These are phyloP conservation scores for Zygoascus flipseniorum DNA, from an alignment of 805 yeast species.

Conservation along the genomic window DNA sequence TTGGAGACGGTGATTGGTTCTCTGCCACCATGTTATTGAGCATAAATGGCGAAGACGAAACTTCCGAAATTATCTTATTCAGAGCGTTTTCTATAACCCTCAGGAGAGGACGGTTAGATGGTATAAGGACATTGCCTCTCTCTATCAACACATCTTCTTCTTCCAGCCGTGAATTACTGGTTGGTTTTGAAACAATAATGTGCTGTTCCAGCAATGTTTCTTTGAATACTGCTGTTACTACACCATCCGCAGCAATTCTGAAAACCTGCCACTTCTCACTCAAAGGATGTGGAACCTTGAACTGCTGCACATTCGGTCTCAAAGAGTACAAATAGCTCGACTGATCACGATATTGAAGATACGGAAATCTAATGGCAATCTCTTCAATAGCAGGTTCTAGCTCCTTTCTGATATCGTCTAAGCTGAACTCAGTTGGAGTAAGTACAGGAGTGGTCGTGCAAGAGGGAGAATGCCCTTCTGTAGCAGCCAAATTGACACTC, in stretches of 20 bases:
- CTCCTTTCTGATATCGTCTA: conserved; percentile 26
- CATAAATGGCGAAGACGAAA: conserved; percentile 4
- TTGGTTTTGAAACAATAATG: conserved; percentile 2
- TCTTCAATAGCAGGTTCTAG: conserved; percentile 27
- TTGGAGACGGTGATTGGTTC: background rate
- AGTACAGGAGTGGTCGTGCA: background rate
- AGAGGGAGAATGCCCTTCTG: background rate
- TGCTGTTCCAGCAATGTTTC: conserved; percentile 12
- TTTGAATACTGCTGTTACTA: conserved; percentile 21
- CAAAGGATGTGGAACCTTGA: conserved; percentile 20
- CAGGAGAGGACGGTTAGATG: conserved; percentile 9
- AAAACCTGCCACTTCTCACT: conserved; percentile 28
- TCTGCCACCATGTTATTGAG: background rate
- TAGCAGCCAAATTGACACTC: background rate
- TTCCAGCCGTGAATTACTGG: background rate
- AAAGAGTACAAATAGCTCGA: conserved; percentile 14
- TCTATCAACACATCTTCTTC: background rate
- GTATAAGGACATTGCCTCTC: background rate
- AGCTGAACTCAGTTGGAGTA: conserved; percentile 19
- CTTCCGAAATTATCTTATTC: conserved; percentile 8
- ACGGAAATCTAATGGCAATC: conserved; percentile 16
- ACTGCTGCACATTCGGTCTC: conserved; percentile 15
- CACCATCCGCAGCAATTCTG: conserved; percentile 23
- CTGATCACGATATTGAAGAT: conserved; percentile 12
- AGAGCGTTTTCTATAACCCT: conserved; percentile 12